A percentile compares a stretch with the other conserved stretches of the same genome.
Evolutionary conservation across 176 grass and related monocot species (phyloP).

Genomic region (Oryza punctata): DNA sequence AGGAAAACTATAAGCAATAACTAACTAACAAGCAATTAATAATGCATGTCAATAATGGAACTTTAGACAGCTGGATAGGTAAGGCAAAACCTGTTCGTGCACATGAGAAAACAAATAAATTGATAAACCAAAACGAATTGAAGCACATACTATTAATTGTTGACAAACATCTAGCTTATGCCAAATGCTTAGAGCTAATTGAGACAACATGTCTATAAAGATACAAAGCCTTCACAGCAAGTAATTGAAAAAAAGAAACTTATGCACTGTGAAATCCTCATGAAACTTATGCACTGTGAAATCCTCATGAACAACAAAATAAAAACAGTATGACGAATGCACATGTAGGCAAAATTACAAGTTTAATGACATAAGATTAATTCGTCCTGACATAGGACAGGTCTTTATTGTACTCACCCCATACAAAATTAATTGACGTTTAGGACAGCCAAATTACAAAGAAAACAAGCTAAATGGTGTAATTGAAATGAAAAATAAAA

Average conservation of each 20-base stretch:
- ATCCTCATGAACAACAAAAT: background rate
- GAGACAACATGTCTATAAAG: conserved; percentile 22
- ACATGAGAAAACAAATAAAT: conserved; percentile 13
- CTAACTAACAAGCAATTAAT: background rate
- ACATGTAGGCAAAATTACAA: background rate
- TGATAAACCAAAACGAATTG: background rate
- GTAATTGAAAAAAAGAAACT: background rate
- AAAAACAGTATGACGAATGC: background rate
- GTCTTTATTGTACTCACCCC: too few species aligned
- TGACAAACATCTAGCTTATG: conserved; percentile 12
- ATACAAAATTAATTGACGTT: too few species aligned
- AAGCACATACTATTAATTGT: background rate
- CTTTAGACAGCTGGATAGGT: background rate
- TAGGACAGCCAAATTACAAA: too few species aligned
- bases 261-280: background rate
- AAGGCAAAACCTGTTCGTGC: background rate
- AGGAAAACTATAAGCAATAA: background rate
- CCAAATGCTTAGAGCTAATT: conserved; percentile 6
- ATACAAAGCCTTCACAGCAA: background rate
- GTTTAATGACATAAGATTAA: background rate
- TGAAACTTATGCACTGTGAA: background rate
- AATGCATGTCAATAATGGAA: background rate
- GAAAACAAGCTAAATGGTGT: too few species aligned
- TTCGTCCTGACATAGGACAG: background rate
- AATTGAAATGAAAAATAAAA: too few species aligned